Evolutionary conservation across 2,329 filamentous ascomycete genomes (phyloP), one percentile per base, ranked within the genome.

Genomic region (Ophiostoma montium): DNA sequence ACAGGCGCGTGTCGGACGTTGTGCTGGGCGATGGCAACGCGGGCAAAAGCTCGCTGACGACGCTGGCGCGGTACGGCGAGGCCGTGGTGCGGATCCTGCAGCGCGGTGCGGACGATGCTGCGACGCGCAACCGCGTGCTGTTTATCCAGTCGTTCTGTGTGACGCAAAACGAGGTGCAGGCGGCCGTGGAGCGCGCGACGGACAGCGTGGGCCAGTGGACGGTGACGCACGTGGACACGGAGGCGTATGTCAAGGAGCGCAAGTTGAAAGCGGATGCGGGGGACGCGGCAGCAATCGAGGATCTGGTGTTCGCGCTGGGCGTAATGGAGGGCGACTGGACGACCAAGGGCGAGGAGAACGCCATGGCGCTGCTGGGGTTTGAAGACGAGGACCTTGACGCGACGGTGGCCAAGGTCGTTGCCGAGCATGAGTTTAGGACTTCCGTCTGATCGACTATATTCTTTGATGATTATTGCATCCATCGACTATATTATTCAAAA

Each of bases 291-390:
- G 65, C 67, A 0, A 57, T 69, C 31, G 68, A 72, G 57, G 66
- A 72, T 41, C 61, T 74, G 52, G 71, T 74, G 2, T 74, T 71
- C 53, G 70, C 69, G 32, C 58, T 74, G 1, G 70, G 71, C 1
- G 63, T 67, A 0, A 52, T 72, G 1, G 66, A 73, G 41, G 70
- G 70, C 0, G 67, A 74, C 50, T 74, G 71, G 70, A 70, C 68
- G 15, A 57, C 56, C 48, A 62, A 64, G 33, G 60, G 65, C 2
- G 68, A 62, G 1, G 46, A 48, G 18, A 73, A 70, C 50, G 65
- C 69, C 2, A 74, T 74, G 70, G 63, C 67, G 6, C 53, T 69
- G 39, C 58, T 74, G 47, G 70, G 64, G 0, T 54, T 74, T 3
- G 52, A 70, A 57, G 65, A 74, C 46, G 69, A 74, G 59, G 62